phyloP scores from a whole-genome alignment of 345 rosid species.

The Eutrema japonicum region DNA sequence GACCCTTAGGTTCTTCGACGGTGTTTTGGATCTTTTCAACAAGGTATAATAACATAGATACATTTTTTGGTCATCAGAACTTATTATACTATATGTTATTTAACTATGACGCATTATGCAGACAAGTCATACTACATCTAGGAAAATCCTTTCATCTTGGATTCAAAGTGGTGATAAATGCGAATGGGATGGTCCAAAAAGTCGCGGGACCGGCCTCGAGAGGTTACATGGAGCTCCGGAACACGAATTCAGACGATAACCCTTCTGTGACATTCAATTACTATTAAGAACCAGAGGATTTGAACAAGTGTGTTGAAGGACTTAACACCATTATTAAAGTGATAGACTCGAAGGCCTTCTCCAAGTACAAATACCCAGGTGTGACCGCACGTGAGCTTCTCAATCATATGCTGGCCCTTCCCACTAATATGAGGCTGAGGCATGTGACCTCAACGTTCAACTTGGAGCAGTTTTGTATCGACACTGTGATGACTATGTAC shows the following conservation, averaged over 20 bases:
- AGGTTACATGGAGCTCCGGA: constrained; percentile 56
- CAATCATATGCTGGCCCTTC: constrained; percentile 42
- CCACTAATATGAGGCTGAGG: constrained; percentile 58
- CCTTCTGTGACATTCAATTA: constrained; percentile 67
- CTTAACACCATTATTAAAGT: constrained; percentile 50
- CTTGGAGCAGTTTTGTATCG: constrained; percentile 58
- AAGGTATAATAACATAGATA: no score
- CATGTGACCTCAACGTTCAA: constrained; percentile 41
- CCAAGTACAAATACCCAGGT: constrained; percentile 47
- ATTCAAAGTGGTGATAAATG: constrained; percentile 40
- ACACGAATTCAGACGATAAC: constrained; percentile 48
- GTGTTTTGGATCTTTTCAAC: no score
- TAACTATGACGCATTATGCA: neutral
- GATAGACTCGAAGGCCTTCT: constrained; percentile 51
- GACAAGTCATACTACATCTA: neutral
- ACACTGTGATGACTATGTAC: constrained; percentile 62
- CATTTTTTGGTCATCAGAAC: no score
- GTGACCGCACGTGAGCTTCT: constrained; percentile 48
- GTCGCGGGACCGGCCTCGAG: constrained; percentile 53
- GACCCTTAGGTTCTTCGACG: no score
- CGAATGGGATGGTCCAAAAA: constrained; percentile 52
- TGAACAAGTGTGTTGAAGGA: constrained; percentile 51
- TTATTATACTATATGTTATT: no score
- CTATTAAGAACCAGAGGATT: constrained; percentile 45
- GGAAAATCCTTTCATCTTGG: constrained; percentile 21